phyloP scores from a whole-genome alignment of 139 green algal genomes.

The Volvox africanus region DNA sequence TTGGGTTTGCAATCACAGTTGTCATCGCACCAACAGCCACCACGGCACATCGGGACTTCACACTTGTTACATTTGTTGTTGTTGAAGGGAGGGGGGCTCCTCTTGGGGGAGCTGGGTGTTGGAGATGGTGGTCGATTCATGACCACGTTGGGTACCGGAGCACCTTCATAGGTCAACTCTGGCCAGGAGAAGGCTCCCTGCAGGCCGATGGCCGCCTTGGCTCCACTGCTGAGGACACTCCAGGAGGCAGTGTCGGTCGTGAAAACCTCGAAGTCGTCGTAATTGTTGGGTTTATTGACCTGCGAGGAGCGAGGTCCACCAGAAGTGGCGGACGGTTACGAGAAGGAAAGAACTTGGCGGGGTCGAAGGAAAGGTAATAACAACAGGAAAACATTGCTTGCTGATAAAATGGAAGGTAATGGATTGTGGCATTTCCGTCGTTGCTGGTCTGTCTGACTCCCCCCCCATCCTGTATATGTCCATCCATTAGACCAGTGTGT shows the following conservation, averaged over 20 bases:
- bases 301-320: not conserved
- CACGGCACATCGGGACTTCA: not conserved
- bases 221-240: not conserved
- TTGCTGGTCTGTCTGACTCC: not conserved
- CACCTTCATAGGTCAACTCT: not conserved
- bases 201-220: not conserved
- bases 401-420: no score
- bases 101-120: no score
- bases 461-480: no score
- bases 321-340: not conserved
- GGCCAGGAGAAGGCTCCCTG: not conserved
- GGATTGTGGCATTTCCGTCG: no score
- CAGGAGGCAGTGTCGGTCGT: not conserved
- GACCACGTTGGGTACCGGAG: no score
- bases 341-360: no score
- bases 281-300: conserved; percentile 11
- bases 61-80: not conserved
- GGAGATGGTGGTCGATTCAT: no score
- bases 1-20: not conserved
- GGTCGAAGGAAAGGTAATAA: no score
- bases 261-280: conserved; percentile 2
- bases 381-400: no score
- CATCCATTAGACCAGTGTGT: no score
- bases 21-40: not conserved
- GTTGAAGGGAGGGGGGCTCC: no score